Evolutionary conservation across 1,139 yeast genomes (phyloP), one percentile per base, ranked within the genome.

Genomic region (Nakaseomyces nivariensis): DNA sequence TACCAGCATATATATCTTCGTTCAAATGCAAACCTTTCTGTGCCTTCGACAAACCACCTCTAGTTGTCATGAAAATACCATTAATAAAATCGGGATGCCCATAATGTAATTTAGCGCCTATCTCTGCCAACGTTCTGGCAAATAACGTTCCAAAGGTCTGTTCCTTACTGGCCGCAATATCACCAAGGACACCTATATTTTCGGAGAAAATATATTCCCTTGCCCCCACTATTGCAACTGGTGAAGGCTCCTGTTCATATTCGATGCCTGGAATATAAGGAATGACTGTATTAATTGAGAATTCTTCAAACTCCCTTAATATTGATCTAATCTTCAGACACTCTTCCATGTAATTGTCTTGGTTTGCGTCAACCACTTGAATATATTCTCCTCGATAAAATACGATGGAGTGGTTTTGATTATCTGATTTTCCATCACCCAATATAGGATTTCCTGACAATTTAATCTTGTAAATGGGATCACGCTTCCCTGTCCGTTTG

Each of bases 1-100:
- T 88, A 1, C 96, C 96, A 5, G 96, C 96, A 67, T 85, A 88
- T 22, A 88, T 88, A 63, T 88, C 96, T 60, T 88, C 96, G 64
- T 88, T 88, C 56, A 88, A 71, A 66, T 88, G 96, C 34, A 88
- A 71, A 0, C 95, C 92, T 55, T 78, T 82, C 63, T 88, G 96
- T 0, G 95, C 95, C 60, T 88, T 88, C 0, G 96, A 87, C 0
- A 88, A 76, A 0, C 96, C 96, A 3, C 96, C 96, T 64, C 96
- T 70, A 0, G 96, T 88, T 0, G 87, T 81, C 96, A 88, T 87
- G 60, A 85, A 88, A 0, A 85, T 79, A 0, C 80, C 90, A 67
- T 88, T 85, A 48, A 88, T 69, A 57, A 88, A 86, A 65, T 88
- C 96, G 0, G 96, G 96, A 64, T 88, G 96, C 0, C 96, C 96